A percentile compares a stretch with the other conserved stretches of the same genome.
phyloP scores from a whole-genome alignment of 257 asterid genomes.

The Euphrasia confusa region DNA sequence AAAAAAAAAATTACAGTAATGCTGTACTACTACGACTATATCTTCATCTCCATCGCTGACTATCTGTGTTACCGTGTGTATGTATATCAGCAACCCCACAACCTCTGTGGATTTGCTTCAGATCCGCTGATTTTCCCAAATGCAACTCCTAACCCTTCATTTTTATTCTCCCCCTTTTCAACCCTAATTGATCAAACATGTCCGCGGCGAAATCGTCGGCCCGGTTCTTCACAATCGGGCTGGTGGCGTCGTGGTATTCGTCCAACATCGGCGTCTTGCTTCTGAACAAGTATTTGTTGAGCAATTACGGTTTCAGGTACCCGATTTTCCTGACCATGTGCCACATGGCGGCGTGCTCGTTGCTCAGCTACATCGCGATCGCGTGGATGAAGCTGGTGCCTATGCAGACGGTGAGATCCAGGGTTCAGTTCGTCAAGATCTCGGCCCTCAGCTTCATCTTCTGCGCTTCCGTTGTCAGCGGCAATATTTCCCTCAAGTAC shows the following conservation, averaged over 20 bases:
- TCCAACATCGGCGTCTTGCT: conserved; percentile 85
- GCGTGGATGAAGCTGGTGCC: conserved; percentile 76
- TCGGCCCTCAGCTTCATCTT: conserved; percentile 69
- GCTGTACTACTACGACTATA: too few relatives aligned
- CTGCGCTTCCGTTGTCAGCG: conserved; percentile 83
- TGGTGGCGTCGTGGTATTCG: conserved; percentile 64
- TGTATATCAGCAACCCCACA: too few relatives aligned
- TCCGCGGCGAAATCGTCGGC: conserved; percentile 38
- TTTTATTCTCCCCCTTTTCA: conserved; percentile 18
- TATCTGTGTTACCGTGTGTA: not conserved
- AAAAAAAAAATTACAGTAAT: too few relatives aligned
- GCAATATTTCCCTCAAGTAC: conserved; percentile 66
- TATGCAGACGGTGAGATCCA: conserved; percentile 64
- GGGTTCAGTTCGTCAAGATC: conserved; percentile 67
- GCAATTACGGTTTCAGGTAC: conserved; percentile 76
- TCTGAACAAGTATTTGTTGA: conserved; percentile 62
- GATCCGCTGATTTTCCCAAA: conserved; percentile 29
- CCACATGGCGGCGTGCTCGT: conserved; percentile 83
- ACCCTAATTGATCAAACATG: conserved; percentile 29
- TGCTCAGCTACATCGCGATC: conserved; percentile 72
- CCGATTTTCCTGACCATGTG: conserved; percentile 83
- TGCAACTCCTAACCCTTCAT: conserved; percentile 32
- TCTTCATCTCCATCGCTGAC: too few relatives aligned
- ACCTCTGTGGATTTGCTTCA: conserved; percentile 3
- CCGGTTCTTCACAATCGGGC: conserved; percentile 46